These are phyloP conservation scores for Alloteropsis semialata DNA, from an alignment of 176 grass and related monocot genomes.

Conservation along the genomic window DNA sequence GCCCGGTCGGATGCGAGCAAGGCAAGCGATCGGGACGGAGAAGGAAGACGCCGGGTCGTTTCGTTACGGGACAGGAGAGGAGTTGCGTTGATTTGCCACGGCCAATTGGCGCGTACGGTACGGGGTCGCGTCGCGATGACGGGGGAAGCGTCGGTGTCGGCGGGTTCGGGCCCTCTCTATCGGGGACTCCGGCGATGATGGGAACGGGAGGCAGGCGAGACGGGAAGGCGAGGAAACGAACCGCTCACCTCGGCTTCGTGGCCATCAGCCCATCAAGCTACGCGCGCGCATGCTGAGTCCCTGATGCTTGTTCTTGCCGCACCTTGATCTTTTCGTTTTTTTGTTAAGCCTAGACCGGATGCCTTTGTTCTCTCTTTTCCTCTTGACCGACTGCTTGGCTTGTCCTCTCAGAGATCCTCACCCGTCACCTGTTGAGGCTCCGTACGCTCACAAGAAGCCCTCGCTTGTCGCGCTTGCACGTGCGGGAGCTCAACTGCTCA, in stretches of 20 bases:
- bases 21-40: background rate
- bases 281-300: background rate
- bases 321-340: background rate
- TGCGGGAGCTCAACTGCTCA: background rate
- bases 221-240: background rate
- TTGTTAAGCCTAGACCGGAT: no score
- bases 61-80: background rate
- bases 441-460: background rate
- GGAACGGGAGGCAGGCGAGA: no score
- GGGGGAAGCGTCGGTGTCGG: background rate
- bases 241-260: background rate
- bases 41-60: background rate
- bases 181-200: no score
- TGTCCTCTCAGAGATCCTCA: background rate
- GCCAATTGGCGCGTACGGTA: background rate
- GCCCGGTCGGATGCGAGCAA: background rate
- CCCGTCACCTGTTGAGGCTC: background rate
- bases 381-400: background rate
- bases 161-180: no score
- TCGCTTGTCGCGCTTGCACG: background rate
- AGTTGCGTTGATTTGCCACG: background rate
- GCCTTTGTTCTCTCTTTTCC: background rate
- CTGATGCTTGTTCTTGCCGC: background rate
- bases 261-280: background rate
- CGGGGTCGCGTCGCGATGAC: background rate